Base-by-base conservation (phyloP, 345 rosid species). In the Laguncularia racemosa region DNA sequence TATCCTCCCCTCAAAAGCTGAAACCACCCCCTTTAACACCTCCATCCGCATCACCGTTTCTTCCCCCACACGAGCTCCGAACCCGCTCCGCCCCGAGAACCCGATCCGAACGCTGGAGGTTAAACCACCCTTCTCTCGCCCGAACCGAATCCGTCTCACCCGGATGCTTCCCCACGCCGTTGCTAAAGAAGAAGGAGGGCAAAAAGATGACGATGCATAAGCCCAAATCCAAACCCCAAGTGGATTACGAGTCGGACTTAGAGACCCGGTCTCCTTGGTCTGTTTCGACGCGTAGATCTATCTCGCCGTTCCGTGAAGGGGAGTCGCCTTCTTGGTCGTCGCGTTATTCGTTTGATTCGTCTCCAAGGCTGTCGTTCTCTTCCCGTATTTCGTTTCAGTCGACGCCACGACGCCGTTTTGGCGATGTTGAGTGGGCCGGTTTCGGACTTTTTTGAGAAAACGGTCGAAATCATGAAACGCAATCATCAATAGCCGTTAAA, bases 1-100 rank as follows among this genome's bases (percentile, higher is more conserved):
- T 72, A 1, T 6, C 56, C 33, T 72, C 72, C 1, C 73, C 55
- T 8, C 73, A 26, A 20, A 83, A 78, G 69, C 87, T 82, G 46
- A 81, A 76, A 48, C 96, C 88, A 3, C 95, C 88, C 2, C 90
- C 91, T 0, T 58, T 84, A 49, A 95, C 88, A 3, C 95, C 88
- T 2, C 90, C 91, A 1, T 58, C 85, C 17, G 77, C 70, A 12
- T 74, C 67, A 52, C 48, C 1, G 16, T 57, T 57, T 52, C 16
- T 64, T 47, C 65, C 58, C 19, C 69, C 81, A 2, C 71, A 66
- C 8, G 83, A 80, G 60, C 69, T 76, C 62, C 78, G 71, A 13
- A 55, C 66, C 61, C 83, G 91, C 20, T 83, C 93, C 0, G 50
- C 73, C 4, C 84, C 92, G 0, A 81, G 85, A 14, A 58, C 73